Base-by-base conservation (phyloP, 805 yeast species). In the Candida qinlingensis region DNA sequence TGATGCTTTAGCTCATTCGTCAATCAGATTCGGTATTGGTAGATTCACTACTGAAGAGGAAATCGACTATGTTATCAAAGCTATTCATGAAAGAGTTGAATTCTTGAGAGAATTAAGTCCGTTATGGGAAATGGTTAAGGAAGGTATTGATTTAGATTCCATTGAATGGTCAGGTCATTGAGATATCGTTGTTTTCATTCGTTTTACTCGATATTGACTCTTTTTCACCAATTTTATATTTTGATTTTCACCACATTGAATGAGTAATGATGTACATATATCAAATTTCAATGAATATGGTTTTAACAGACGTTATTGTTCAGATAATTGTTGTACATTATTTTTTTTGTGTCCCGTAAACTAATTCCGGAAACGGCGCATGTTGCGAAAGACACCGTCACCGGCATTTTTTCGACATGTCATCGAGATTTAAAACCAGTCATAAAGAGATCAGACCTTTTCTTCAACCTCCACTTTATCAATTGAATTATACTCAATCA, bases 101-200 rank as follows among this genome's bases (percentile, higher is more conserved):
- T 89, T 89, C 70, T 77, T 94, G 65, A 81, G 99, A 70, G 92
- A 90, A 63, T 76, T 94, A 70, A 83, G 94, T 49, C 99, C 99
- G 43, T 75, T 94, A 60, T 94, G 98, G 98, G 99, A 94, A 73
- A 91, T 94, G 98, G 96, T 89, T 49, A 96, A 94, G 70, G 98
- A 94, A 57, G 99, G 99, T 57, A 92, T 94, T 61, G 99, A 94
- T 65, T 75, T 94, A 66, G 79, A 85, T 62, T 78, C 95, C 34
- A 94, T 94, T 61, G 96, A 94, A 72, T 94, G 99, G 99, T 87
- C 96, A 51, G 98, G 97, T 56, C 99, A 94, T 70, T 94, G 38
- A 36, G 7, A 10, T 25, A 9, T 13, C 11, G 11, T 25, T 27
- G 27, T 19, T 31, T 41, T n/a, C 19, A 19, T 19, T 19, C 19